These are phyloP conservation scores for Acorus gramineus DNA, from an alignment of 106 monocot genomes.

Conservation along the genomic window DNA sequence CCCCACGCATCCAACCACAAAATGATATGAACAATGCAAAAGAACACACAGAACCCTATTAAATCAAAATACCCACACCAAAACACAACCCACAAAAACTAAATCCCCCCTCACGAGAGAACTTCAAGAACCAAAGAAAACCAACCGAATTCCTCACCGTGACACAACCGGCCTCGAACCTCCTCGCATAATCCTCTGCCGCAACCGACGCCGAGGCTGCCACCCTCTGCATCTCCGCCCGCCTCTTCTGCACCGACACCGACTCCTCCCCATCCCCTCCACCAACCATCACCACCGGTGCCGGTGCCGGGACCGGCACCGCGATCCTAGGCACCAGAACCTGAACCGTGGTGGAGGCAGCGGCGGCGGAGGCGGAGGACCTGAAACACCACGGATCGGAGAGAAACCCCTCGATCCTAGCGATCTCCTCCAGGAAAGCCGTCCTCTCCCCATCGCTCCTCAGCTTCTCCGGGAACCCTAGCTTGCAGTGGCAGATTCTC, in stretches of 20 bases:
- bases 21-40: too few relatives aligned
- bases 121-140: background rate
- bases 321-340: conserved; percentile 59
- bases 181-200: conserved; percentile 74
- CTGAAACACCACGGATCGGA: conserved; percentile 71
- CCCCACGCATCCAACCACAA: too few relatives aligned
- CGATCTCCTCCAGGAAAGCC: conserved; percentile 35
- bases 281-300: background rate
- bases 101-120: background rate
- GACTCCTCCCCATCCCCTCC: background rate
- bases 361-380: conserved; percentile 3
- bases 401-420: conserved; percentile 63
- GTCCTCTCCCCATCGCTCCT: conserved; percentile 18
- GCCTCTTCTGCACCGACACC: conserved; percentile 25
- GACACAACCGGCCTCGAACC: conserved; percentile 45
- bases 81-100: too few relatives aligned
- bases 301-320: conserved; percentile 4
- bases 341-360: conserved; percentile 29
- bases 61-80: too few relatives aligned
- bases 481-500: conserved; percentile 80
- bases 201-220: conserved; percentile 57
- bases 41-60: too few relatives aligned
- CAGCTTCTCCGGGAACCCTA: conserved; percentile 41
- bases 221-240: conserved; percentile 55
- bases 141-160: conserved; percentile 20